Evolutionary conservation across 2,329 filamentous ascomycete species (phyloP).

Genomic region (Metarhizium album): DNA sequence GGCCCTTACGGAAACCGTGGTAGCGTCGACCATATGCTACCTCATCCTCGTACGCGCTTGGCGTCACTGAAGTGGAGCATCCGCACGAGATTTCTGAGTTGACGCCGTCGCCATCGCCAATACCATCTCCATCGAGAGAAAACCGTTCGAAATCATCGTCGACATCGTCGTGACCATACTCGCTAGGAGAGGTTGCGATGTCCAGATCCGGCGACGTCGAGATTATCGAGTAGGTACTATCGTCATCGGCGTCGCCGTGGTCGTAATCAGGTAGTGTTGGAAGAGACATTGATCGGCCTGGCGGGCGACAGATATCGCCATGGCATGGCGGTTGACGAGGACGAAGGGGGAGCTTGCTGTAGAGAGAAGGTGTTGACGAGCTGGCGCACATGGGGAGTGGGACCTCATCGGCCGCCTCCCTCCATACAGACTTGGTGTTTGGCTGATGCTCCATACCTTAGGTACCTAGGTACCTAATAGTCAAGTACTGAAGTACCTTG

Average conservation of each 20-base stretch:
- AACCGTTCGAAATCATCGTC: slow-evolving; percentile 19
- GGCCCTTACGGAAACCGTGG: slow-evolving; percentile 30
- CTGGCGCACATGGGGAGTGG: slow-evolving; percentile 1
- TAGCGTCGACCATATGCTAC: slow-evolving; percentile 26
- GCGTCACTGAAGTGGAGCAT: slow-evolving; percentile 22
- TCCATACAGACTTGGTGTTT: not conserved
- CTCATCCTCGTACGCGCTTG: slow-evolving; percentile 24
- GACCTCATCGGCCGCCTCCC: not conserved
- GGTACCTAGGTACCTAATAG: too few relatives aligned
- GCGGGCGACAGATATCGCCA: slow-evolving; percentile 4
- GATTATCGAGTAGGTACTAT: slow-evolving; percentile 19
- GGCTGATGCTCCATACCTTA: not conserved
- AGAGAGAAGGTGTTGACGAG: not conserved
- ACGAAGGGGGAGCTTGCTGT: slow-evolving; percentile 1
- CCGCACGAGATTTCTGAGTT: slow-evolving; percentile 17
- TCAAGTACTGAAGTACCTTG: too few relatives aligned
- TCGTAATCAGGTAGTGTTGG: slow-evolving; percentile 3
- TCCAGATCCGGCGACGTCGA: slow-evolving; percentile 17
- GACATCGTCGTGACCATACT: slow-evolving; percentile 14
- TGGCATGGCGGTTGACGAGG: slow-evolving; percentile 3
- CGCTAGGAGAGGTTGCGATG: slow-evolving; percentile 13
- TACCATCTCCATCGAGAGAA: slow-evolving; percentile 10
- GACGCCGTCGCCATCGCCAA: slow-evolving; percentile 11
- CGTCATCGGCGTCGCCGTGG: slow-evolving; percentile 11
- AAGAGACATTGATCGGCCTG: slow-evolving; percentile 8